These are phyloP conservation scores for Cunninghamia lanceolata DNA, from an alignment of 75 land plant species.

Conservation along the genomic window DNA sequence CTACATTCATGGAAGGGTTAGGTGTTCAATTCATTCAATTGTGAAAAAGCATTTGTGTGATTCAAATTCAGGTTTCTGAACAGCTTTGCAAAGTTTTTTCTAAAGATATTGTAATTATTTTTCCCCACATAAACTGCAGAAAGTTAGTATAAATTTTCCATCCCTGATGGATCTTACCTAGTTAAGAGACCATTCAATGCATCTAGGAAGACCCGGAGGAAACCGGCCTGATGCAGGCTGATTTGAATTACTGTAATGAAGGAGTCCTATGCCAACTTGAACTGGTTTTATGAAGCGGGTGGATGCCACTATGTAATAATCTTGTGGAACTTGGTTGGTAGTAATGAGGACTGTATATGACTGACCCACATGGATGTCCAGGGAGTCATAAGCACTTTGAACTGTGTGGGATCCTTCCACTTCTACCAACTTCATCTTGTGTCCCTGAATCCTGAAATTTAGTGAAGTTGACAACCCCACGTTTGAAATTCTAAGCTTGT, in stretches of 20 bases:
- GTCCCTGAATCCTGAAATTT: slow-evolving; percentile 70
- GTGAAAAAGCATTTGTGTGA: background rate
- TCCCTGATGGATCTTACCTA: slow-evolving; percentile 69
- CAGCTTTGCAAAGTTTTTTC: background rate
- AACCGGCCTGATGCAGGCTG: slow-evolving; percentile 32
- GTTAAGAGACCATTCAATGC: slow-evolving; percentile 45
- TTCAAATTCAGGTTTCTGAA: background rate
- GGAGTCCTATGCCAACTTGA: slow-evolving; percentile 40
- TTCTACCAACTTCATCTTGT: slow-evolving; percentile 62
- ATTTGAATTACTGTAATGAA: slow-evolving; percentile 56
- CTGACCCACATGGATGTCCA: slow-evolving; percentile 81
- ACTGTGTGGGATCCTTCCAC: slow-evolving; percentile 61
- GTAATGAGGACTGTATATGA: slow-evolving; percentile 74
- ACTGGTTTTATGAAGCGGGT: no score
- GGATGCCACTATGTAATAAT: no score
- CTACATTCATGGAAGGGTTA: background rate
- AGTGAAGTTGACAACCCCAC: slow-evolving; percentile 60
- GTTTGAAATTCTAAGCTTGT: slow-evolving; percentile 62
- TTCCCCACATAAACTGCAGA: background rate
- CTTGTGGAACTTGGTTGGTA: no score
- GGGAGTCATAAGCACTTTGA: slow-evolving; percentile 42
- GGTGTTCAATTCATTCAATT: background rate
- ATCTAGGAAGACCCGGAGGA: slow-evolving; percentile 52
- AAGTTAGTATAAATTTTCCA: background rate
- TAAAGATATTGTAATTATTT: background rate